A percentile compares a stretch with the other conserved stretches of the same genome.
These are phyloP conservation scores for Oxytropis ochrocephala DNA, from an alignment of 306 rosid genomes.

Conservation along the genomic window DNA sequence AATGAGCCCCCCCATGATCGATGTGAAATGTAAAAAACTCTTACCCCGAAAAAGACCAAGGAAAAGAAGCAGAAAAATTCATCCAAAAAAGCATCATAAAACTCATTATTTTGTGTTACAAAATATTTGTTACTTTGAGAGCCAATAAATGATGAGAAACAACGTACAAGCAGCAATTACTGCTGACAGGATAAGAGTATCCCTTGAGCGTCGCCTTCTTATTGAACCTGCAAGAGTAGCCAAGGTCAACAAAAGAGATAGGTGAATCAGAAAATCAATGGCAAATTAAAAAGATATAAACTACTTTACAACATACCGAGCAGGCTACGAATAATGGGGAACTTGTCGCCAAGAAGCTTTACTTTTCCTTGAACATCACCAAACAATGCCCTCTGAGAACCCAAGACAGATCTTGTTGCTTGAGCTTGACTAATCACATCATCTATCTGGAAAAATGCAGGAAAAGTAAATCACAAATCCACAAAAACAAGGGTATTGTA, in stretches of 20 bases:
- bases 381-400: conserved; percentile 75
- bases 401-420: conserved; percentile 80
- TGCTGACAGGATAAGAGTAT: conserved; percentile 79
- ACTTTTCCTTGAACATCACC: conserved; percentile 98
- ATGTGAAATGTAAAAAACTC: conserved; percentile 4
- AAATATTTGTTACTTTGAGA: conserved; percentile 60
- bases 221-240: conserved; percentile 63
- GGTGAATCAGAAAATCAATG: not conserved
- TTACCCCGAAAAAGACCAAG: not conserved
- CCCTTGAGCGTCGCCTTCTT: conserved; percentile 80
- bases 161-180: conserved; percentile 95
- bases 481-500: not conserved
- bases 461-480: conserved; percentile 4
- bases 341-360: conserved; percentile 75
- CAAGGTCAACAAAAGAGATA: conserved; percentile 3
- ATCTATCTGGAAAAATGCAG: conserved; percentile 55
- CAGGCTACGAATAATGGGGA: conserved; percentile 76
- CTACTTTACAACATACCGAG: conserved; percentile 49
- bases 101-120: conserved; percentile 23
- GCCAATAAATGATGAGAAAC: conserved; percentile 95
- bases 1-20: conserved; percentile 12
- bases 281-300: not conserved
- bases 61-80: conserved; percentile 6
- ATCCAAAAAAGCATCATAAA: conserved; percentile 10
- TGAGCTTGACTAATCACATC: conserved; percentile 99